phyloP scores from a whole-genome alignment of 1,284 basidiomycete genomes.

The Cutaneotrichosporon sp. region DNA sequence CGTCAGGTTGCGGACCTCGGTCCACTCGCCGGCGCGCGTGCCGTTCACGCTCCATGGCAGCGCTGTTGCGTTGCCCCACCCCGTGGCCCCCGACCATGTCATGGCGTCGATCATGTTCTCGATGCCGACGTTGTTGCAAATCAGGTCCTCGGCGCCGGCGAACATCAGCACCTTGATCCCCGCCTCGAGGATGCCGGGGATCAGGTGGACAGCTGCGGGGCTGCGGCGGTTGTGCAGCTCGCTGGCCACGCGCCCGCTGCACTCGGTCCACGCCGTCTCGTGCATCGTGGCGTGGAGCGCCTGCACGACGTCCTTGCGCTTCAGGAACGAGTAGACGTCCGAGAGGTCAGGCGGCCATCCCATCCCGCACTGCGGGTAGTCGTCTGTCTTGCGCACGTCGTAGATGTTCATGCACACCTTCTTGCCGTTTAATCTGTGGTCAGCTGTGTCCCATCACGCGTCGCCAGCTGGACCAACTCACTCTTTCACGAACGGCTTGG shows the following conservation, averaged over 20 bases:
- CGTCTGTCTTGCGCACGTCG: conserved; percentile 85
- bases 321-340: conserved; percentile 76
- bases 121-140: conserved; percentile 92
- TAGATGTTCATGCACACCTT: conserved; percentile 91
- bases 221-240: conserved; percentile 67
- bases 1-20: conserved; percentile 82
- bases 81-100: conserved; percentile 81
- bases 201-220: conserved; percentile 70
- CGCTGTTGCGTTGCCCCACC: conserved; percentile 72
- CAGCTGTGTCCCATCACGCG: conserved; percentile 1
- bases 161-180: conserved; percentile 86
- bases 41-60: conserved; percentile 78
- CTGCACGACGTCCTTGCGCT: conserved; percentile 76
- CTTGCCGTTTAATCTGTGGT: conserved; percentile 66
- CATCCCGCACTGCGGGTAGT: conserved; percentile 89
- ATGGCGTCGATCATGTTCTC: conserved; percentile 81
- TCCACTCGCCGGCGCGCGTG: conserved; percentile 85
- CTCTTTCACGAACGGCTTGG: conserved; percentile 65
- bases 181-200: conserved; percentile 73
- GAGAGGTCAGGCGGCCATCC: conserved; percentile 94
- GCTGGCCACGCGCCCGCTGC: conserved; percentile 67
- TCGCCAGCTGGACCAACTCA: conserved; percentile 55
- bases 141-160: conserved; percentile 92
- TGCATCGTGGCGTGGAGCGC: conserved; percentile 82
- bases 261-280: conserved; percentile 86